Conservation (phyloP, 306 rosid genomes). For the Casuarina equisetifolia region DNA sequence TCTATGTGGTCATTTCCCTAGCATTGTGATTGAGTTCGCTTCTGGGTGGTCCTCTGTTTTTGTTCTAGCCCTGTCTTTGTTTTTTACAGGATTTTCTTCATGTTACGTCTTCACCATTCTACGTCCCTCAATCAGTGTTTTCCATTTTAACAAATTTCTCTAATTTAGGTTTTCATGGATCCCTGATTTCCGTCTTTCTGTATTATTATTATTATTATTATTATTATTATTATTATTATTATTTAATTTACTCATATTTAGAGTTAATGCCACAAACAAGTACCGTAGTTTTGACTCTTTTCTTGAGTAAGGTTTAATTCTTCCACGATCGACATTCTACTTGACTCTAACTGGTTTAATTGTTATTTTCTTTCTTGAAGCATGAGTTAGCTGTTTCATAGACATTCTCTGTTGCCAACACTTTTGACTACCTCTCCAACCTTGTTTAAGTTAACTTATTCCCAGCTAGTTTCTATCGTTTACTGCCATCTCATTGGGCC, state of each 20-base stretch:
- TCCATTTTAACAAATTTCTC: neutral
- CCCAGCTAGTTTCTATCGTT: neutral
- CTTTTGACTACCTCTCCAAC: neutral
- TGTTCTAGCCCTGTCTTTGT: neutral
- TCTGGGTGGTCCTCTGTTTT: neutral
- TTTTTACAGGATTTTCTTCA: neutral
- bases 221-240: neutral
- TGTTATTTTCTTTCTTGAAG: neutral
- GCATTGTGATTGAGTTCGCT: neutral
- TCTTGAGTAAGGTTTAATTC: neutral
- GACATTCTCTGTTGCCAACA: neutral
- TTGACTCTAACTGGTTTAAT: neutral
- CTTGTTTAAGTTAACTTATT: constrained; percentile 1
- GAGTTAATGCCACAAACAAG: neutral
- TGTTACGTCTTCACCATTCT: neutral
- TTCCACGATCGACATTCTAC: neutral
- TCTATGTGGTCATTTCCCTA: neutral
- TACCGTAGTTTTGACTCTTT: neutral
- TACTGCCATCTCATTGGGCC: neutral
- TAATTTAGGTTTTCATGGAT: neutral
- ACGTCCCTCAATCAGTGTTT: neutral
- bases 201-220: neutral
- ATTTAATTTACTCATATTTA: neutral
- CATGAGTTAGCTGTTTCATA: neutral
- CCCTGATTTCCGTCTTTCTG: neutral